Conservation (phyloP, 495 filamentous ascomycete species). For the Xylaria longipes region DNA sequence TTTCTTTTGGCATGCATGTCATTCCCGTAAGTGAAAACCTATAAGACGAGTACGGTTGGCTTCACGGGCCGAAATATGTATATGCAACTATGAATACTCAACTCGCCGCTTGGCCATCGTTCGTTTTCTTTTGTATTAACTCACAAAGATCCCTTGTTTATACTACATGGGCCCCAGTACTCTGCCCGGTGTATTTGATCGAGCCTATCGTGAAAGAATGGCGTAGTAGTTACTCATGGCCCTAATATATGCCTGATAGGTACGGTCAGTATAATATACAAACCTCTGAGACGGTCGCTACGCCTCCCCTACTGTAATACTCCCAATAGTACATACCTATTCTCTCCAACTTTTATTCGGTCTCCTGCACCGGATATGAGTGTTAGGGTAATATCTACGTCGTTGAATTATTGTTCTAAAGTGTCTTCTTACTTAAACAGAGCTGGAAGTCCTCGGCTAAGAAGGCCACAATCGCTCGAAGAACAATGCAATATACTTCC, state of each 20-base stretch:
- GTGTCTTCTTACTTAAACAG: not conserved
- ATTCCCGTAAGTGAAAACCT: not conserved
- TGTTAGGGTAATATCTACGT: constrained; percentile 9
- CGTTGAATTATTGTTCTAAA: not conserved
- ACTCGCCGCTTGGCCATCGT: too few relatives aligned
- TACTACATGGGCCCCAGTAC: too few relatives aligned
- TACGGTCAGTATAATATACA: not conserved
- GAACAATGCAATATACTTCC: constrained; percentile 36
- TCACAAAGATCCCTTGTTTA: too few relatives aligned
- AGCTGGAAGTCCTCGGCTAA: not conserved
- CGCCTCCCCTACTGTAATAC: not conserved
- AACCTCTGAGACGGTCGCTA: not conserved
- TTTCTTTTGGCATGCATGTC: not conserved
- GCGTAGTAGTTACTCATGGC: too few relatives aligned
- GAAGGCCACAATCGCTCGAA: constrained; percentile 30
- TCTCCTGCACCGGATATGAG: not conserved
- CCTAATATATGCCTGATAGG: too few relatives aligned
- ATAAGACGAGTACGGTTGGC: not conserved
- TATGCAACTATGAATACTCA: too few relatives aligned
- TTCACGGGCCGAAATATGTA: not conserved
- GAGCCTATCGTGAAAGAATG: too few relatives aligned
- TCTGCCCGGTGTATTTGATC: too few relatives aligned
- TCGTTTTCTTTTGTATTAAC: too few relatives aligned
- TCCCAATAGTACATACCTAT: not conserved
- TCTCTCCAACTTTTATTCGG: not conserved